Evolutionary conservation across 345 rosid genomes (phyloP).

Genomic region (Salix brachista): DNA sequence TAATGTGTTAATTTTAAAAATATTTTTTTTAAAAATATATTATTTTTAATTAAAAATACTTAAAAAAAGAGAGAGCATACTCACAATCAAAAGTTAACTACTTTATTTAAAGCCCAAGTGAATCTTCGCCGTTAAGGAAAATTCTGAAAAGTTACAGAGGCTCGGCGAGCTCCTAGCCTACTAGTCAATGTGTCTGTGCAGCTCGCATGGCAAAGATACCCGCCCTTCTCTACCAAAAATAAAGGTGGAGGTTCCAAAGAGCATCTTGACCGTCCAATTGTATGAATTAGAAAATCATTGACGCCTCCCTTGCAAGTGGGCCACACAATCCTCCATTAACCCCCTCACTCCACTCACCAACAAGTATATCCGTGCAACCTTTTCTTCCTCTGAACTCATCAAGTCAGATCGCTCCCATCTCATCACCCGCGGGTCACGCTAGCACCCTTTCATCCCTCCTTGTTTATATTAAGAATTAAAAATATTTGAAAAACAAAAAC

Average conservation of each 20-base stretch:
- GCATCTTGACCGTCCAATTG: conserved; percentile 5
- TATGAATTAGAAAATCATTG: background rate
- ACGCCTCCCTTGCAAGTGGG: background rate
- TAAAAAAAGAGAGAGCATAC: too few relatives aligned
- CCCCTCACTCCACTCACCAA: background rate
- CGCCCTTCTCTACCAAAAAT: background rate
- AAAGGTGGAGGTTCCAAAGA: background rate
- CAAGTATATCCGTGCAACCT: background rate
- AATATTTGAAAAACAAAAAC: background rate
- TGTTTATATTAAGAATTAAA: background rate
- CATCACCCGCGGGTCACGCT: conserved; percentile 5
- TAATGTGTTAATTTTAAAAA: too few relatives aligned
- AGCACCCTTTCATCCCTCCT: background rate
- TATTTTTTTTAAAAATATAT: too few relatives aligned
- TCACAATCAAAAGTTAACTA: too few relatives aligned
- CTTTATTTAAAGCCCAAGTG: too few relatives aligned
- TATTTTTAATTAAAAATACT: too few relatives aligned
- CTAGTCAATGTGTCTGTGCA: background rate
- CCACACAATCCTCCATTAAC: background rate
- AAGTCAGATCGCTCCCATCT: background rate
- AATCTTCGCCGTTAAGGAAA: too few relatives aligned
- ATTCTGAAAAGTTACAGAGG: too few relatives aligned
- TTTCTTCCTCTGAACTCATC: background rate
- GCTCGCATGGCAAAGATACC: background rate
- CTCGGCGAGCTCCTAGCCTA: background rate